A percentile compares a stretch with the other conserved stretches of the same genome.
Evolutionary conservation across 192 early-diverging fungal genomes (phyloP).

Genomic region (Physocladia obscura): DNA sequence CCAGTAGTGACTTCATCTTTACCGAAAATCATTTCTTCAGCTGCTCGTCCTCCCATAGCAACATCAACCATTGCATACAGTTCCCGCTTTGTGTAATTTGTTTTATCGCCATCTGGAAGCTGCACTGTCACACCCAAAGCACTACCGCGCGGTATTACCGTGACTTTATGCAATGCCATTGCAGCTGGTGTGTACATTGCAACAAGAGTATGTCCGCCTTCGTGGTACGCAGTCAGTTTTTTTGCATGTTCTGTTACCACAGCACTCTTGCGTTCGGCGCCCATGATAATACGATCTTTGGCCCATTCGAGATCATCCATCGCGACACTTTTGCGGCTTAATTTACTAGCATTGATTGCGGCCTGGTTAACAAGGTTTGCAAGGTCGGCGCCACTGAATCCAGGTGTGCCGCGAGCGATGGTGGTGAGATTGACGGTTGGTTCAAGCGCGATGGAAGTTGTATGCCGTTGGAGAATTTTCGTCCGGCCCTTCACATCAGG

Average conservation of each 20-base stretch:
- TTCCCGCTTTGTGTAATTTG: constrained; percentile 77
- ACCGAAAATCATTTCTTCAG: constrained; percentile 97
- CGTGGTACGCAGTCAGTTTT: constrained; percentile 93
- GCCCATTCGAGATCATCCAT: constrained; percentile 92
- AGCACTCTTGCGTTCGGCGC: constrained; percentile 88
- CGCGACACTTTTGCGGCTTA: constrained; percentile 67
- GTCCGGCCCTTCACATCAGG: constrained; percentile 96
- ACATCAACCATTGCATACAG: constrained; percentile 89
- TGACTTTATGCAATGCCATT: constrained; percentile 95
- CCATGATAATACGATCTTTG: constrained; percentile 99
- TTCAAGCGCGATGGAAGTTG: constrained; percentile 74
- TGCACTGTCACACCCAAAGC: constrained; percentile 86
- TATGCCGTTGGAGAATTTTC: constrained; percentile 89
- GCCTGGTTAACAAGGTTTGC: constrained; percentile 97
- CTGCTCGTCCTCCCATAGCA: constrained; percentile 96
- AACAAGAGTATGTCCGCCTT: constrained; percentile 95
- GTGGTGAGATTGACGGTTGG: constrained; percentile 74
- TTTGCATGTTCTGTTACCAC: constrained; percentile 88
- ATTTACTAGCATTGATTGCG: constrained; percentile 90
- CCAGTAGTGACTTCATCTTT: constrained; percentile 91
- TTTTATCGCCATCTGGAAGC: constrained; percentile 87
- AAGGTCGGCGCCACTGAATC: constrained; percentile 99
- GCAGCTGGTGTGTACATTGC: constrained; percentile 94
- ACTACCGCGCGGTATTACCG: constrained; percentile 93
- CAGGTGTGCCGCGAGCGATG: constrained; percentile 94